phyloP scores from a whole-genome alignment of 345 rosid species.

The Lumnitzera racemosa region DNA sequence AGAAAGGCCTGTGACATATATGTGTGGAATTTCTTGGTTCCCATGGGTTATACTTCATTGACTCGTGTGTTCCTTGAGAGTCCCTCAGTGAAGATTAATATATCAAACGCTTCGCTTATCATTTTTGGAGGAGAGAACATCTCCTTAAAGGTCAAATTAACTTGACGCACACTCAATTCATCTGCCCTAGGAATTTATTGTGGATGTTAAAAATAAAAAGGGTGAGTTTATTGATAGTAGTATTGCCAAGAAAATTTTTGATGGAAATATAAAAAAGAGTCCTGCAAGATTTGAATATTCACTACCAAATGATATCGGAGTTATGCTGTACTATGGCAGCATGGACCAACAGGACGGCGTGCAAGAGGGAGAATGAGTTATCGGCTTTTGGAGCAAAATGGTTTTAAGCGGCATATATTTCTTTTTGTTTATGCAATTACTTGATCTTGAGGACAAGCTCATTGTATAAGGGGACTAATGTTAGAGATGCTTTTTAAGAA shows the following conservation, averaged over 20 bases:
- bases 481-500: too few relatives aligned
- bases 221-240: slow-evolving; percentile 13
- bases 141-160: slow-evolving; percentile 62
- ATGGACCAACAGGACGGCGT: too few relatives aligned
- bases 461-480: too few relatives aligned
- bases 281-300: slow-evolving; percentile 52
- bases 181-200: slow-evolving; percentile 42
- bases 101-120: slow-evolving; percentile 57
- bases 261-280: slow-evolving; percentile 27
- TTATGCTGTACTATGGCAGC: slow-evolving; percentile 13
- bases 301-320: slow-evolving; percentile 72
- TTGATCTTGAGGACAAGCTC: too few relatives aligned
- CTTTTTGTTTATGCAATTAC: too few relatives aligned
- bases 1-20: slow-evolving; percentile 75
- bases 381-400: too few relatives aligned
- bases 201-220: slow-evolving; percentile 43
- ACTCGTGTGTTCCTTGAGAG: slow-evolving; percentile 82
- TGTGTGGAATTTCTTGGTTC: slow-evolving; percentile 70
- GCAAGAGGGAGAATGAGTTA: too few relatives aligned
- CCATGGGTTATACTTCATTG: slow-evolving; percentile 67
- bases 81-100: slow-evolving; percentile 53
- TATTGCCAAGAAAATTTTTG: slow-evolving; percentile 39
- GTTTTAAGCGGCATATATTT: too few relatives aligned
- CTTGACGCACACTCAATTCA: slow-evolving; percentile 40
- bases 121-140: slow-evolving; percentile 80